Base-by-base conservation (phyloP, 768 basidiomycete genomes). In the Neoboletus brunneissimus region DNA sequence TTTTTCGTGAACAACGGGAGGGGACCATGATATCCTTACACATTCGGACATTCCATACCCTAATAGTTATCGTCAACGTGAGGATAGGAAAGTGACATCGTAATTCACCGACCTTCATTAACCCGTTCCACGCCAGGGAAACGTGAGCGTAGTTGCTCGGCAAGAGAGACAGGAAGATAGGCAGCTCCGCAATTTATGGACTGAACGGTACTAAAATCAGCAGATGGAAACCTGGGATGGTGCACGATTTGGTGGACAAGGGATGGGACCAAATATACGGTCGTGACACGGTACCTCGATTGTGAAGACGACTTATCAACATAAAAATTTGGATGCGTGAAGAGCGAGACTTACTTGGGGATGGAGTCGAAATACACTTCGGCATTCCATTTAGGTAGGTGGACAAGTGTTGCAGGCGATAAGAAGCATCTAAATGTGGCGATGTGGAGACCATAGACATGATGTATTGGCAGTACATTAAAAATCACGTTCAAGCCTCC, bases 31-130 rank as follows among this genome's bases (percentile, higher is more conserved):
- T 51, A 44, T 22, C 71, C 86, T 50, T 64, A 87, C 86, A 49
- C 69, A 68, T 77, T 88, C 87, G 0, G 86, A 87, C 79, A 88
- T 81, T 22, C 89, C 89, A 61, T 88, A 90, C 0, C 86, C 87
- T 86, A 53, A 20, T 8, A 32, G 15, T 27, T 13, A n/a, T 25
- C 20, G 22, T 63, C 51, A 69, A 34, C 53, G 16, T 20, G 22
- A 32, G 29, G 29, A 48, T 20, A 23, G 15, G 27, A 48, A 35
- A 43, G 23, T 2, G 46, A 50, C 7, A 50, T 12, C 8, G 23
- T 32, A 6, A 25, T 27, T 27, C 31, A 62, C 73, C 11, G 43
- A 85, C 85, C 86, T 76, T 83, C 81, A 0, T 58, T 44, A 8
- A 82, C 65, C 0, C 64, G 59, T 0, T 69, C 64, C 6, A 75